These are phyloP conservation scores for Aspergillus caelatus DNA, from an alignment of 2,329 filamentous ascomycete species.

Conservation along the genomic window DNA sequence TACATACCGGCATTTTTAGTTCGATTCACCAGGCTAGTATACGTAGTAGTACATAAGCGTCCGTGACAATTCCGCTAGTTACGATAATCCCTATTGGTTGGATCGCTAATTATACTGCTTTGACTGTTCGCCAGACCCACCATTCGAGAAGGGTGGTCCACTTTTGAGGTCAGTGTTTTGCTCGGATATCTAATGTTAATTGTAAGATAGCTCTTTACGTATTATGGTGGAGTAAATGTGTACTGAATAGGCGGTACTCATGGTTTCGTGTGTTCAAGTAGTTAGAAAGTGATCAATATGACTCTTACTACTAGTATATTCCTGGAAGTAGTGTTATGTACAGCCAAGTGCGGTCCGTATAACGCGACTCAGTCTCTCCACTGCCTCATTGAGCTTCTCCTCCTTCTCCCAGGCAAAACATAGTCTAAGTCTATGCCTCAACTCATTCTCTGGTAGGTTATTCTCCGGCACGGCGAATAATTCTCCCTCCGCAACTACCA, in stretches of 20 bases:
- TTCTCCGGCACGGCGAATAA: conserved; percentile 53
- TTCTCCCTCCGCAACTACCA: conserved; percentile 13
- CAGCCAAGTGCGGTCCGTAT: neutral
- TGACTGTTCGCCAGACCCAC: neutral
- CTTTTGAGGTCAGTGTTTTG: neutral
- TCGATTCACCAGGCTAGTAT: no score
- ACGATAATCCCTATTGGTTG: neutral
- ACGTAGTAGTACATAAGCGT: no score
- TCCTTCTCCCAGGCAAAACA: conserved; percentile 24
- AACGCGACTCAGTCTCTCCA: neutral
- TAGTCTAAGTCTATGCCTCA: conserved; percentile 13
- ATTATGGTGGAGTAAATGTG: neutral
- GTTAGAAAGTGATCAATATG: neutral
- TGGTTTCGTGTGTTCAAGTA: no score
- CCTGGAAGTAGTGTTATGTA: neutral
- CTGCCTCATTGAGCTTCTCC: conserved; percentile 14
- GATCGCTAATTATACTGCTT: neutral
- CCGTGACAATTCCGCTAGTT: no score
- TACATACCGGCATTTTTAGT: neutral
- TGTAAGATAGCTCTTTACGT: neutral
- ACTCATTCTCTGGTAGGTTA: conserved; percentile 39
- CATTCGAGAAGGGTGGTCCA: neutral
- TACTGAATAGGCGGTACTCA: no score
- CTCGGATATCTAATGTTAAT: neutral
- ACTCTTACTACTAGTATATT: neutral